Conservation (phyloP, 2,329 filamentous ascomycete species). For the Chalara sp. region DNA sequence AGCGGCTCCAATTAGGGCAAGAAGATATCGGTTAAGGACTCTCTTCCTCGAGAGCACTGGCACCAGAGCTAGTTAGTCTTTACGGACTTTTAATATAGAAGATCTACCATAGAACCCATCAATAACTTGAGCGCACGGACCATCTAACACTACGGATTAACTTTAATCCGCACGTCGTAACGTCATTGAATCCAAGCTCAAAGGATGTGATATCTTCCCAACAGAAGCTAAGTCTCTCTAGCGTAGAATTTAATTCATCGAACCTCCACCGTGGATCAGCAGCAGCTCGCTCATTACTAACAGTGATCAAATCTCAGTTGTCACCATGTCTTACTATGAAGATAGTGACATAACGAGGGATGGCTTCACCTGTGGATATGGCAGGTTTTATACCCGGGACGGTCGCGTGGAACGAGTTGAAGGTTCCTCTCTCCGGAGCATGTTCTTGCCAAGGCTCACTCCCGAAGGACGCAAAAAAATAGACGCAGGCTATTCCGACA, state of each 20-base stretch:
- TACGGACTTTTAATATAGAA: no score
- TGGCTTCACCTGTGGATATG: neutral
- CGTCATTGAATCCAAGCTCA: no score
- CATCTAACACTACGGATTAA: no score
- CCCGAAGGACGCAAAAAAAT: constrained; percentile 1
- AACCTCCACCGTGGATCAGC: neutral
- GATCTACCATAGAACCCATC: no score
- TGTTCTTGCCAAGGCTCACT: constrained; percentile 5
- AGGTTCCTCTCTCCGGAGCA: constrained; percentile 4
- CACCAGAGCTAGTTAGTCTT: no score
- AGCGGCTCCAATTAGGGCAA: no score
- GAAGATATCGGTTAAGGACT: no score
- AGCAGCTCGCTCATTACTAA: neutral
- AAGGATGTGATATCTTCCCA: neutral
- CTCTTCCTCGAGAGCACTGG: no score
- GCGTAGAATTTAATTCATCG: neutral
- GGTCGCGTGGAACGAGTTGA: constrained; percentile 1
- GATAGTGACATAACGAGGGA: neutral
- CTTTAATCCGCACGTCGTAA: no score
- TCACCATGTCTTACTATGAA: neutral
- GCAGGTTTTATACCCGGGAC: neutral
- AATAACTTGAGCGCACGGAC: no score
- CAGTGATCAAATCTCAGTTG: neutral
- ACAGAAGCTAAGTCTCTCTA: neutral
- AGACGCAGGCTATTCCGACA: neutral